phyloP scores from a whole-genome alignment of 345 rosid species.

The Draba incana region DNA sequence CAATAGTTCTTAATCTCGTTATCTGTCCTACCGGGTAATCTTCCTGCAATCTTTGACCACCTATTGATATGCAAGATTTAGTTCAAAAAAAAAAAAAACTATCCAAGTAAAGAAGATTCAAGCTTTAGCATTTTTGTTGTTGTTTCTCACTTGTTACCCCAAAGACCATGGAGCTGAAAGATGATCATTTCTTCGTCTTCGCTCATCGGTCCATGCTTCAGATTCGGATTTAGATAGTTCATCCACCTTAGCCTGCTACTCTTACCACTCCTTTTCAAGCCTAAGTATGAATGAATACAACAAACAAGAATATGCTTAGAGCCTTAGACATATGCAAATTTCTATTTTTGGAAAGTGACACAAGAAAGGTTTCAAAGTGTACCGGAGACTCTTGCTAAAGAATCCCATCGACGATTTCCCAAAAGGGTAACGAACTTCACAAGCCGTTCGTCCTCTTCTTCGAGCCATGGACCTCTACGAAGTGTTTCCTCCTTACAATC shows the following conservation, averaged over 20 bases:
- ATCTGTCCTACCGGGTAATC: slow-evolving; percentile 76
- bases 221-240: slow-evolving; percentile 64
- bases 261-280: slow-evolving; percentile 72
- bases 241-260: slow-evolving; percentile 79
- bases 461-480: slow-evolving; percentile 66
- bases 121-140: background rate
- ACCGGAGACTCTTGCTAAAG: slow-evolving; percentile 61
- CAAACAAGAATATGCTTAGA: slow-evolving; percentile 5
- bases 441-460: slow-evolving; percentile 61
- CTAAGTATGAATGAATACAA: slow-evolving; percentile 38
- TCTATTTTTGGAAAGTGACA: slow-evolving; percentile 12
- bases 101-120: background rate
- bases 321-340: background rate
- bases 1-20: slow-evolving; percentile 77
- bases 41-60: slow-evolving; percentile 73
- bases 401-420: slow-evolving; percentile 76
- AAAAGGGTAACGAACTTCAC: slow-evolving; percentile 50
- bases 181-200: slow-evolving; percentile 63
- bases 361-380: slow-evolving; percentile 4
- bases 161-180: slow-evolving; percentile 54
- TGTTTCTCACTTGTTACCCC: slow-evolving; percentile 75
- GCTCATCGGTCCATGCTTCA: slow-evolving; percentile 62
- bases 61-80: slow-evolving; percentile 34
- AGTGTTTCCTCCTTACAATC: slow-evolving; percentile 42
- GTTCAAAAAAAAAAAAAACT: slow-evolving; percentile 19